Percentiles rank a stretch among this genome's conserved stretches.
phyloP scores from a whole-genome alignment of 129 eudicot species.

The Lactuca sativa region DNA sequence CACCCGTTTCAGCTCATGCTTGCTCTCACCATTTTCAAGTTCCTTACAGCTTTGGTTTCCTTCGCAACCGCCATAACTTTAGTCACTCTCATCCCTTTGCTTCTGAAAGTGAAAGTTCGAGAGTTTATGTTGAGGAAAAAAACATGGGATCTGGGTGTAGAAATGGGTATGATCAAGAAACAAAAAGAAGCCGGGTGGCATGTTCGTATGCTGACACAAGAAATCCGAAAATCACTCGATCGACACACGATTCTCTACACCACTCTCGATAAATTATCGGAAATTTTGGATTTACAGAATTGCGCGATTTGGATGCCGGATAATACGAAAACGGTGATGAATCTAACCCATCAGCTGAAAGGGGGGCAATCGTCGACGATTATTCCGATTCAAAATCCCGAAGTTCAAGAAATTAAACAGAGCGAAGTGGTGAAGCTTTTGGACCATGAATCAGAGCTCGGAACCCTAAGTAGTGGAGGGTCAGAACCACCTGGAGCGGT shows the following conservation, averaged over 20 bases:
- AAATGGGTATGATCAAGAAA: constrained; percentile 61
- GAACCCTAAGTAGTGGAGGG: constrained; percentile 48
- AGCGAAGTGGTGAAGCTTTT: constrained; percentile 52
- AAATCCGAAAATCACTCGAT: constrained; percentile 73
- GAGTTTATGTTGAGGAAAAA: constrained; percentile 74
- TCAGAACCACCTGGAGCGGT: constrained; percentile 46
- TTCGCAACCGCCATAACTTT: constrained; percentile 78
- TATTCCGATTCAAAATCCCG: constrained; percentile 49
- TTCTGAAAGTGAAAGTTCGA: constrained; percentile 72
- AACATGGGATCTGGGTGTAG: constrained; percentile 70
- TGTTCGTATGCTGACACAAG: constrained; percentile 80
- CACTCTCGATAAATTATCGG: constrained; percentile 69
- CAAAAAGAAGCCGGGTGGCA: constrained; percentile 68
- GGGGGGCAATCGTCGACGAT: constrained; percentile 26
- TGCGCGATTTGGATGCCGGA: constrained; percentile 85
- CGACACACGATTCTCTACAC: constrained; percentile 71
- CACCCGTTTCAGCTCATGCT: constrained; percentile 75
- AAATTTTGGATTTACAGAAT: constrained; percentile 54
- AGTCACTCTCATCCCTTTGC: constrained; percentile 63
- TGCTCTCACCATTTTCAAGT: constrained; percentile 70
- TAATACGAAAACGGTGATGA: constrained; percentile 42
- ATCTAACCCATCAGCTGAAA: constrained; percentile 61
- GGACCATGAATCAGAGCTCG: constrained; percentile 44
- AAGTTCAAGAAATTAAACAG: constrained; percentile 46
- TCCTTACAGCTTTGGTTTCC: constrained; percentile 80